Evolutionary conservation across 768 basidiomycete genomes (phyloP), one percentile per base, ranked within the genome.

Genomic region (Mycena belliarum): DNA sequence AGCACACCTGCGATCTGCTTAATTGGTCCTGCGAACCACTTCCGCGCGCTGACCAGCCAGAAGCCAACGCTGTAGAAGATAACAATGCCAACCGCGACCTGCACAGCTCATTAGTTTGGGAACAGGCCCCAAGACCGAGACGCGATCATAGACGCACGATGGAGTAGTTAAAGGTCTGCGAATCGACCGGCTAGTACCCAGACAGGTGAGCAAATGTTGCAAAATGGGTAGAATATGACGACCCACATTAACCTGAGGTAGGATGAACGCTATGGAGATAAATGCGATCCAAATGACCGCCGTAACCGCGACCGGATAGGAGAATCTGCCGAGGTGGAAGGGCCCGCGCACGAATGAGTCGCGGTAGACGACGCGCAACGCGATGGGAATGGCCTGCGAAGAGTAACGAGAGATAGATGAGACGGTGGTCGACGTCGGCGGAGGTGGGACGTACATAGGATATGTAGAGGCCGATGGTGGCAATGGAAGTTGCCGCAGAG

Each of bases 381-480:
- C 80, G 58, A 91, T 89, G 0, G 89, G 90, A 20, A 91, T 84
- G 16, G 76, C 86, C 84, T 59, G 29, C 25, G 28, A 23, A 24
- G 14, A 12, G 20, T 32, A 32, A 32, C 32, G 8, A 20, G 37
- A 25, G 26, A n/a, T n/a, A n/a, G n/a, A n/a, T 24, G n/a, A 12
- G 25, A 43, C 10, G 35, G 4, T 16, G 5, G 6, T 35, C 35
- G 12, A 8, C 42, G 24, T 14, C n/a, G 11, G 11, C 24, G 14
- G 5, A 26, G 33, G 16, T 28, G 28, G 21, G 63, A 75, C 26
- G 55, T 81, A 85, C 87, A 65, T 91, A 93, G 0, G 86, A 88
- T 29, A 87, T 87, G 65, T 91, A 91, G 12, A 90, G 73, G 0
- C 89, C 89, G 53, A 90, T 90, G 0, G 88, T 89, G 0, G 88